Evolutionary conservation across 2,329 filamentous ascomycete species (phyloP).

Genomic region (Aspergillus calidoustus): DNA sequence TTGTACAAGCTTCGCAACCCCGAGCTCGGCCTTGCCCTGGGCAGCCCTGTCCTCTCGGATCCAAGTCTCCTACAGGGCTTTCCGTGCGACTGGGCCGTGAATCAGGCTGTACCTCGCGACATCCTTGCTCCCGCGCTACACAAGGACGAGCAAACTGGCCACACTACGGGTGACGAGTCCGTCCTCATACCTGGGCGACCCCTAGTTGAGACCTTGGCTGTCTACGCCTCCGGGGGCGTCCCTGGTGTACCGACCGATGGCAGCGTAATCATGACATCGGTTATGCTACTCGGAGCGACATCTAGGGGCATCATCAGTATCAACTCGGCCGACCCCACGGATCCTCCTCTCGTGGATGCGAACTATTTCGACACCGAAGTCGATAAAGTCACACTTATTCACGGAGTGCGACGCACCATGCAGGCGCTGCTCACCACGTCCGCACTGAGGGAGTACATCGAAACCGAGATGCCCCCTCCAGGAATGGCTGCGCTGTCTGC

Average conservation of each 20-base stretch:
- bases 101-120: background rate
- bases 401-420: conserved; percentile 7
- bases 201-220: background rate
- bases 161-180: background rate
- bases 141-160: background rate
- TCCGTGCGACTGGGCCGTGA: conserved; percentile 8
- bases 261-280: conserved; percentile 16
- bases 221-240: background rate
- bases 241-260: conserved; percentile 8
- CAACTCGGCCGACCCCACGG: background rate
- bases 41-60: conserved; percentile 4
- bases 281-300: conserved; percentile 13
- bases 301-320: conserved; percentile 18
- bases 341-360: conserved; percentile 1
- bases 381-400: background rate
- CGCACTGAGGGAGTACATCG: background rate
- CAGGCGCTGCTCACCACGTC: background rate
- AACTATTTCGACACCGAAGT: conserved; percentile 15
- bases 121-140: background rate
- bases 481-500: background rate
- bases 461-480: background rate
- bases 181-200: background rate
- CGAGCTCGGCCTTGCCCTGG: conserved; percentile 7
- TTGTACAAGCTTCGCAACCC: conserved; percentile 13
- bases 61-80: background rate